Evolutionary conservation across 1,284 basidiomycete genomes (phyloP).

Genomic region (Ceratobasidium sp.): DNA sequence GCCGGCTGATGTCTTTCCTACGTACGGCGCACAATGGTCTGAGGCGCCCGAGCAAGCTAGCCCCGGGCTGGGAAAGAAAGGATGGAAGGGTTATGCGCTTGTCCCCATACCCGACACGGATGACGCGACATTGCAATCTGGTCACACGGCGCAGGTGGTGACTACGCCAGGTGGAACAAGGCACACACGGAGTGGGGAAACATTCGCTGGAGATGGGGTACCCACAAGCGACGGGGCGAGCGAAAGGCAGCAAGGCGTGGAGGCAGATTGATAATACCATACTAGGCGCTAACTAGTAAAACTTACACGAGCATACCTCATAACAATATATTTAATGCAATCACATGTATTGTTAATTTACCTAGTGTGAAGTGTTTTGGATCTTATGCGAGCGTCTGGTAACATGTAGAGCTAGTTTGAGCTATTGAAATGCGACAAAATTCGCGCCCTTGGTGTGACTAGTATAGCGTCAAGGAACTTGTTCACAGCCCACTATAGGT

Average conservation of each 20-base stretch:
- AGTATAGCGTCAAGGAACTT: too few species aligned
- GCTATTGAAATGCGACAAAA: too few species aligned
- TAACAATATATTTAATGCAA: too few species aligned
- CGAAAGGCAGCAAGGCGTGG: constrained; percentile 34
- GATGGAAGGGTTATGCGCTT: constrained; percentile 35
- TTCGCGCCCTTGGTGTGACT: too few species aligned
- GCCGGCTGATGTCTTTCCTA: neutral
- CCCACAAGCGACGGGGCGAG: constrained; percentile 12
- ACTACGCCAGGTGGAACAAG: constrained; percentile 35
- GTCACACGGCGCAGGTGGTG: constrained; percentile 11
- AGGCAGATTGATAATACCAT: constrained; percentile 17
- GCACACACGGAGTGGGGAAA: constrained; percentile 28
- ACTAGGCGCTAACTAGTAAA: too few species aligned
- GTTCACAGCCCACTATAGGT: too few species aligned
- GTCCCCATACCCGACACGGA: constrained; percentile 15
- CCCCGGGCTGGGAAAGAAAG: constrained; percentile 12
- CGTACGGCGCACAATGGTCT: neutral
- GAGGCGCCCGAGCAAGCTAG: constrained; percentile 12
- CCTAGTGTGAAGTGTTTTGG: too few species aligned
- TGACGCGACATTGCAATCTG: neutral
- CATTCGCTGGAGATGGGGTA: constrained; percentile 20
- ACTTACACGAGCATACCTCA: too few species aligned
- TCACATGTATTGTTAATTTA: too few species aligned
- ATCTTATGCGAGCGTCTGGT: too few species aligned
- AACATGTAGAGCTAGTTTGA: too few species aligned